Conservation (phyloP, 1,284 basidiomycete genomes). For the Rhizoctonia solani region DNA sequence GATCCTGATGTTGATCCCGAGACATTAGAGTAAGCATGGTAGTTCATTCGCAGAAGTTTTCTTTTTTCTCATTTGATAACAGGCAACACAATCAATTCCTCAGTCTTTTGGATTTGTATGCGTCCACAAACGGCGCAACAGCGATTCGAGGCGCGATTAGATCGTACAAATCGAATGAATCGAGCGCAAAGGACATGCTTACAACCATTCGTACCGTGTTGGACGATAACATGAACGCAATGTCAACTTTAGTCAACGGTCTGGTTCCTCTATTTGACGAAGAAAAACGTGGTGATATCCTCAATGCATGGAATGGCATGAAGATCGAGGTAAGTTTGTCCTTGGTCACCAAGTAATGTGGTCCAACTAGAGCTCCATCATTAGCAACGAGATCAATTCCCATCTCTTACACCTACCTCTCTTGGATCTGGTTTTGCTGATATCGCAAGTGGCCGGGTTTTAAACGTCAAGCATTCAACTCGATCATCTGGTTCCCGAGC, state of each 20-base stretch:
- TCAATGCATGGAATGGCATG: slow-evolving; percentile 81
- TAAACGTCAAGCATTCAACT: slow-evolving; percentile 80
- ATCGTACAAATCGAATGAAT: slow-evolving; percentile 78
- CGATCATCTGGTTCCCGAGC: slow-evolving; percentile 45
- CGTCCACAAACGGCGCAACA: slow-evolving; percentile 68
- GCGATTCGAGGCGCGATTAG: slow-evolving; percentile 82
- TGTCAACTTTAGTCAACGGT: slow-evolving; percentile 74
- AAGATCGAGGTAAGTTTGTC: slow-evolving; percentile 69
- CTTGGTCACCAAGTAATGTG: background rate
- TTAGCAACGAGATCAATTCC: slow-evolving; percentile 83
- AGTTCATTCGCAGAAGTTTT: background rate
- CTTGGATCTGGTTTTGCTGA: slow-evolving; percentile 70
- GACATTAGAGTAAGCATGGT: slow-evolving; percentile 17
- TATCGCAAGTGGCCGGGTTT: slow-evolving; percentile 76
- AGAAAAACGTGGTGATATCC: slow-evolving; percentile 78
- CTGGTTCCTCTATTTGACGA: slow-evolving; percentile 82
- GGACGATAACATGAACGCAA: slow-evolving; percentile 75
- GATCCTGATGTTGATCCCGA: slow-evolving; percentile 24
- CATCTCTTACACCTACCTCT: slow-evolving; percentile 64
- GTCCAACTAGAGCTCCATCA: slow-evolving; percentile 2
- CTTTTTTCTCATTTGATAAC: background rate
- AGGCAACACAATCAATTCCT: slow-evolving; percentile 34
- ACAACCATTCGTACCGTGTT: slow-evolving; percentile 86
- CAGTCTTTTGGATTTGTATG: slow-evolving; percentile 11
- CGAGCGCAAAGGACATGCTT: slow-evolving; percentile 80